These are phyloP conservation scores for Cnidoscolus chayamansa DNA, from an alignment of 441 rosid genomes.

Conservation along the genomic window DNA sequence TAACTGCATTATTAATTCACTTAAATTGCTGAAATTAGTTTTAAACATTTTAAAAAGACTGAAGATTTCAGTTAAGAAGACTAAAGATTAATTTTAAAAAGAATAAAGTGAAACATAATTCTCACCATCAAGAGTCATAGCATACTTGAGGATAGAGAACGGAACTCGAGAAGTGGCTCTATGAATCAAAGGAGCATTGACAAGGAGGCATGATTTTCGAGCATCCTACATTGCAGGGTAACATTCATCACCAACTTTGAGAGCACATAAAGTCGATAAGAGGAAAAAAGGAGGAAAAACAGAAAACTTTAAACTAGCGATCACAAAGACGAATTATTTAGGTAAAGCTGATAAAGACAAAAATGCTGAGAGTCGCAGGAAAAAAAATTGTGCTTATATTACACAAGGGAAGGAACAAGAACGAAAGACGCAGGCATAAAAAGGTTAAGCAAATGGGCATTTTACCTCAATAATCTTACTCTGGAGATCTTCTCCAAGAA, in stretches of 20 bases:
- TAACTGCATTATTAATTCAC: not conserved
- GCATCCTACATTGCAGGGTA: constrained; percentile 53
- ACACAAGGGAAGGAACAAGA: no score
- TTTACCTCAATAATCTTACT: constrained; percentile 74
- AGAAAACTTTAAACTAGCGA: not conserved
- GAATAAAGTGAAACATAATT: constrained; percentile 5
- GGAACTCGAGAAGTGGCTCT: constrained; percentile 83
- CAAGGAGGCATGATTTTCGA: constrained; percentile 69
- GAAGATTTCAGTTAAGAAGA: not conserved
- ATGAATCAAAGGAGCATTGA: constrained; percentile 80
- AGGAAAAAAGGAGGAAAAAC: not conserved
- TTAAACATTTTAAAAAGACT: not conserved
- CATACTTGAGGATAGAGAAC: constrained; percentile 86
- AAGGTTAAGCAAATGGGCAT: not conserved
- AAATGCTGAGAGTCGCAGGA: not conserved
- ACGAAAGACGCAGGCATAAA: no score
- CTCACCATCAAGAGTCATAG: constrained; percentile 95
- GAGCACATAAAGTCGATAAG: not conserved
- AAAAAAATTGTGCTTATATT: no score
- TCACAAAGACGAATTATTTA: not conserved
- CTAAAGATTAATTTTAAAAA: not conserved
- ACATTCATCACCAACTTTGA: not conserved
- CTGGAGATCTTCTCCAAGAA: constrained; percentile 77
- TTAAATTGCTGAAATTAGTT: not conserved
- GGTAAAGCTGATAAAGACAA: not conserved